Conservation (phyloP, 177 flowering plant genomes). For the Vitis hybrid region DNA sequence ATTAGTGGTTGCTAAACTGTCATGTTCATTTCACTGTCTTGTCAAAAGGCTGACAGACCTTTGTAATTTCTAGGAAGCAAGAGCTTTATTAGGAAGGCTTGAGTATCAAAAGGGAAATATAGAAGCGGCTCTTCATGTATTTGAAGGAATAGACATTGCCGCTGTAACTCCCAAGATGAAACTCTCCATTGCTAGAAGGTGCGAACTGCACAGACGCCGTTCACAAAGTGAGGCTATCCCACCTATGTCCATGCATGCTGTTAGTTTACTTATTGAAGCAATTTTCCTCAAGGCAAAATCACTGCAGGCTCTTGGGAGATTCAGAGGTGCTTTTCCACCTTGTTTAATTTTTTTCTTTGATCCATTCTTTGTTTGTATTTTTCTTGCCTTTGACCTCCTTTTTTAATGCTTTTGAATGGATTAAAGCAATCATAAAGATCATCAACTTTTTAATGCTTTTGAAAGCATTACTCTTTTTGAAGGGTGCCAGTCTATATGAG, state of each 20-base stretch:
- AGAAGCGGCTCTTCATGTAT: constrained; percentile 87
- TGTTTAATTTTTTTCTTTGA: neutral
- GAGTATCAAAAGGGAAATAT: constrained; percentile 89
- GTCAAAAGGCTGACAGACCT: constrained; percentile 2
- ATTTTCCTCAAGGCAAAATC: constrained; percentile 83
- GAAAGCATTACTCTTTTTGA: no score
- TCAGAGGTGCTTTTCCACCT: constrained; percentile 42
- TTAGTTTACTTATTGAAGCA: constrained; percentile 84
- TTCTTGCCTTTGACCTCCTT: neutral
- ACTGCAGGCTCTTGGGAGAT: constrained; percentile 65
- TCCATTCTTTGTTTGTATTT: neutral
- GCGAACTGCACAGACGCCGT: constrained; percentile 47
- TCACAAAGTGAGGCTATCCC: constrained; percentile 57
- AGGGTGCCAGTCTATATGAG: no score
- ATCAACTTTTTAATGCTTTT: no score
- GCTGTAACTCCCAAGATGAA: constrained; percentile 69
- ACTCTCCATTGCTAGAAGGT: constrained; percentile 48
- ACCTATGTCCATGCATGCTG: constrained; percentile 81
- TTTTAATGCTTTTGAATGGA: neutral
- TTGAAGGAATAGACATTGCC: constrained; percentile 88
- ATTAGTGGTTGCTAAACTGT: neutral
- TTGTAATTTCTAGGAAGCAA: constrained; percentile 65
- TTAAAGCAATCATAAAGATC: no score
- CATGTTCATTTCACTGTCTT: neutral
- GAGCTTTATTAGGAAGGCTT: constrained; percentile 88